A percentile compares a stretch with the other conserved stretches of the same genome.
Evolutionary conservation across 805 yeast genomes (phyloP).

Genomic region (Candida ortonii): DNA sequence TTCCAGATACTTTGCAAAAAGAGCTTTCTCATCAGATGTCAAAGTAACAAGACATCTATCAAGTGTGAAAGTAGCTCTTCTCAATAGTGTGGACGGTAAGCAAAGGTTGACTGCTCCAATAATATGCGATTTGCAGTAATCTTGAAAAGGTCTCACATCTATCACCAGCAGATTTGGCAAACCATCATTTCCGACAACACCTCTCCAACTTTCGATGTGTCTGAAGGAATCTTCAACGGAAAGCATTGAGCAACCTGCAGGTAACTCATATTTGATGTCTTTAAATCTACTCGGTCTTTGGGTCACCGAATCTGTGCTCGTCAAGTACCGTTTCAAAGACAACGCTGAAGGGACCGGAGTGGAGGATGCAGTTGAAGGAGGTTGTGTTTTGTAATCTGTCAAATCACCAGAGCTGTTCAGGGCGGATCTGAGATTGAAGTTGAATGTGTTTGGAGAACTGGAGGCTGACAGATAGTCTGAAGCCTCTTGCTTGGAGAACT

Average conservation of each 20-base stretch:
- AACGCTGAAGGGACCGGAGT: constrained; percentile 4
- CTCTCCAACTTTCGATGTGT: constrained; percentile 17
- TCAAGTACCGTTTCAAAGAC: constrained; percentile 15
- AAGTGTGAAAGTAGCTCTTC: constrained; percentile 69
- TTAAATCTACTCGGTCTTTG: constrained; percentile 23
- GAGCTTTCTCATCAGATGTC: constrained; percentile 47
- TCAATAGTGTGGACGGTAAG: constrained; percentile 84
- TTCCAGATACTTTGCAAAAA: constrained; percentile 38
- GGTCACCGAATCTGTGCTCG: constrained; percentile 16
- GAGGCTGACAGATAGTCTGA: constrained; percentile 1
- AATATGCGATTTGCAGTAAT: constrained; percentile 59
- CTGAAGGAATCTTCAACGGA: constrained; percentile 17
- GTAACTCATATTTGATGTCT: constrained; percentile 22
- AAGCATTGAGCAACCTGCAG: constrained; percentile 22
- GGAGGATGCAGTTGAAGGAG: constrained; percentile 2
- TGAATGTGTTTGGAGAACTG: constrained; percentile 4
- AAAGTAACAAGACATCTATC: constrained; percentile 59
- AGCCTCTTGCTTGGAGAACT: constrained; percentile 2
- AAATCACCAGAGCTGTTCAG: constrained; percentile 5
- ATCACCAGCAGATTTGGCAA: constrained; percentile 44
- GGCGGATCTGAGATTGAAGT: constrained; percentile 9
- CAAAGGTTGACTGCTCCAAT: constrained; percentile 69
- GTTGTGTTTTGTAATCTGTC: background rate
- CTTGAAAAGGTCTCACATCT: constrained; percentile 81
- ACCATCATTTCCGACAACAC: constrained; percentile 24